Conservation (phyloP, 1,284 basidiomycete genomes). For the Apiotrichum montevideense region DNA sequence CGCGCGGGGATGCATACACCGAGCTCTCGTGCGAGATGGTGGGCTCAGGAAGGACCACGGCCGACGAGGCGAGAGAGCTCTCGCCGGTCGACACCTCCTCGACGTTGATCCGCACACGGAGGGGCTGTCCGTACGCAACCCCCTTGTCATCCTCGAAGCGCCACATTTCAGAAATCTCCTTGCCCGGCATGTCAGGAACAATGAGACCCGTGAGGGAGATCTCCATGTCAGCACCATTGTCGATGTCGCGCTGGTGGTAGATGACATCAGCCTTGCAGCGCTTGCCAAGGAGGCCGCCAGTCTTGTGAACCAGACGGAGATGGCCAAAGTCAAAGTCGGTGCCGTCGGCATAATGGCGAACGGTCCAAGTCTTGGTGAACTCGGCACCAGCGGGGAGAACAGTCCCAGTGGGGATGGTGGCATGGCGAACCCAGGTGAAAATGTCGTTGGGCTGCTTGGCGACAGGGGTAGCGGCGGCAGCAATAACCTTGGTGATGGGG, state of each 20-base stretch:
- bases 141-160: constrained; percentile 39
- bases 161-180: constrained; percentile 38
- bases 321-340: constrained; percentile 31
- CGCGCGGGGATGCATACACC: constrained; percentile 5
- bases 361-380: constrained; percentile 43
- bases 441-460: constrained; percentile 30
- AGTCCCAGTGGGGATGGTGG: constrained; percentile 34
- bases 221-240: constrained; percentile 30
- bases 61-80: constrained; percentile 23
- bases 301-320: constrained; percentile 30
- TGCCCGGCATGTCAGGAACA: constrained; percentile 33
- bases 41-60: constrained; percentile 29
- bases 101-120: constrained; percentile 32
- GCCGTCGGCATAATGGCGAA: constrained; percentile 39
- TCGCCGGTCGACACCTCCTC: constrained; percentile 20
- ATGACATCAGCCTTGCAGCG: constrained; percentile 17
- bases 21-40: constrained; percentile 3
- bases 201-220: constrained; percentile 30
- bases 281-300: constrained; percentile 16
- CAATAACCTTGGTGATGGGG: constrained; percentile 9
- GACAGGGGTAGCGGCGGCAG: background rate
- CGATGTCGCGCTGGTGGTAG: constrained; percentile 23
- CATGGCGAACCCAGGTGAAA: constrained; percentile 40
- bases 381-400: constrained; percentile 36
- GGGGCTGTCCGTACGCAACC: constrained; percentile 36